Base-by-base conservation (phyloP, 2,329 filamentous ascomycete species). In the Pseudogymnoascus sp. region DNA sequence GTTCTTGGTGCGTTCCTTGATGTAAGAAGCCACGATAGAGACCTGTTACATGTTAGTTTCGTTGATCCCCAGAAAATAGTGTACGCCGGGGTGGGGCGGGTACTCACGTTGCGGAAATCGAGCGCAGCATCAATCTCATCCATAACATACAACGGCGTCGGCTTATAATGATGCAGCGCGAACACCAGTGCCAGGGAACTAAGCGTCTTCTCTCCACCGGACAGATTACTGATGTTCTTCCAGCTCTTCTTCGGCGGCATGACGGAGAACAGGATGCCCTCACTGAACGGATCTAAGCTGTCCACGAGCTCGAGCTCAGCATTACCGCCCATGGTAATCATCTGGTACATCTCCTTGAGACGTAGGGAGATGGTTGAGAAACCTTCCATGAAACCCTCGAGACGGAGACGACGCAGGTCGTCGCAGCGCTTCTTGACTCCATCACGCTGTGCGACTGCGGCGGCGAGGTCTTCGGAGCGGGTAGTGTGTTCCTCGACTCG, bases 161-260 rank as follows among this genome's bases (percentile, higher is more conserved):
- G 94, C 79, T 96, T 96, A 77, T 97, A 99, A 74, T 97, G 93
- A 76, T 99, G 94, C 70, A 99, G 77, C 31, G 94, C 94, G 80
- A 99, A 99, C n/a, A 99, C 94, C 63, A 99, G 79, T 21, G 94
- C 94, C 76, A 99, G 77, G 76, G 89, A 93, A 69, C 90, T 94
- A 66, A 99, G 78, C 38, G 94, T 99, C 84, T 99, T 99, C 78
- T 99, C 94, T 67, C 94, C 94, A 80, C 94, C 94, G 33, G 89
- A 93, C 69, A 99, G 75, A 75, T 99, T 97, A 73, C 89, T 88
- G 73, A 99, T 99, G 74, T 97, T 99, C 83, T 97, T 99, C 95
- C 95, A 99, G 72, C 89, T 94, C 83, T 99, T 99, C 84, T 99
- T 99, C 11, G 94, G 94, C 60, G 94, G 95, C 94, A 99, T 99